These are phyloP conservation scores for Porphyrellus sp. DNA, from an alignment of 1,284 basidiomycete species.

Conservation along the genomic window DNA sequence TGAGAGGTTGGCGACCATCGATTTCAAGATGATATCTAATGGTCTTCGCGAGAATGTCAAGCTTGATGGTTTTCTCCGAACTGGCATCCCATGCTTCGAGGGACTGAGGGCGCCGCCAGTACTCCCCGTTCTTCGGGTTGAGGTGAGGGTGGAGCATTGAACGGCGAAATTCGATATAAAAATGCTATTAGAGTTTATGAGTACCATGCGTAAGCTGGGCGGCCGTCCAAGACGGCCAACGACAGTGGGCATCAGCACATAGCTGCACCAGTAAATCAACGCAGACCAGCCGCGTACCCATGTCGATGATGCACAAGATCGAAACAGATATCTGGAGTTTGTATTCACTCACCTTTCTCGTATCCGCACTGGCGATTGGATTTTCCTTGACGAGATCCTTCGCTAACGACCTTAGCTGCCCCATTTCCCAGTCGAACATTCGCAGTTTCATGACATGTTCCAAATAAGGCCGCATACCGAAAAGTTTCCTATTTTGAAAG, in stretches of 20 bases:
- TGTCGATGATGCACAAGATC: no score
- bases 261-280: no score
- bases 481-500: background rate
- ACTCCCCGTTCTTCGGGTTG: background rate
- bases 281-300: no score
- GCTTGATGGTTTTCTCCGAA: background rate
- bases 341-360: background rate
- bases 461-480: background rate
- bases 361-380: background rate
- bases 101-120: background rate
- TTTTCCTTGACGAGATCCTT: background rate
- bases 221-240: no score
- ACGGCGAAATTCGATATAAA: slow-evolving; percentile 11
- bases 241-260: no score
- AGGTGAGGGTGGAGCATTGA: background rate
- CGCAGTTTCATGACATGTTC: background rate
- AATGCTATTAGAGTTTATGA: slow-evolving; percentile 11
- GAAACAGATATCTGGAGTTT: no score
- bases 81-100: background rate
- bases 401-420: background rate
- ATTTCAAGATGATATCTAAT: background rate
- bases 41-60: background rate
- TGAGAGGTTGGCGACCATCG: background rate
- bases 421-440: background rate
- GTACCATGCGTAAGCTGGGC: background rate